phyloP scores from a whole-genome alignment of 1,284 basidiomycete genomes.

The Pascua guehoae region DNA sequence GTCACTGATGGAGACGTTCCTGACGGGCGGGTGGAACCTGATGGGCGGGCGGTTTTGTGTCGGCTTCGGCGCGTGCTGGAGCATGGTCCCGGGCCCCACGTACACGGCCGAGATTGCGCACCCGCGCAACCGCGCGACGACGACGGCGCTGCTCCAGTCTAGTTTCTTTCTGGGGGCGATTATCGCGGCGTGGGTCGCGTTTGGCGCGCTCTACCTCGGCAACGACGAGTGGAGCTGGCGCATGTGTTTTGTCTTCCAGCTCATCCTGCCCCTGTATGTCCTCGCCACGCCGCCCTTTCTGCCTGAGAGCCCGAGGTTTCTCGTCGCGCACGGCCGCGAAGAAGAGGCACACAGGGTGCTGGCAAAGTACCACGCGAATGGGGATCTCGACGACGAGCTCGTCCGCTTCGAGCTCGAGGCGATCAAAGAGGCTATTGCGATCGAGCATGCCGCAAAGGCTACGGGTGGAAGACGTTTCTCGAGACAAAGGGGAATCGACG shows the following conservation, averaged over 20 bases:
- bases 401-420: constrained; percentile 25
- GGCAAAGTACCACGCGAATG: constrained; percentile 33
- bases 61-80: constrained; percentile 7
- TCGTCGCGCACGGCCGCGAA: constrained; percentile 12
- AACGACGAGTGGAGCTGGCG: constrained; percentile 6
- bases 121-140: constrained; percentile 7
- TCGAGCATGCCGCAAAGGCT: constrained; percentile 52
- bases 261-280: constrained; percentile 2
- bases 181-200: constrained; percentile 18
- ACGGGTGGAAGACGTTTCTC: constrained; percentile 20
- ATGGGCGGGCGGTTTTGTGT: constrained; percentile 6
- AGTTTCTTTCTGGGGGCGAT: constrained; percentile 12
- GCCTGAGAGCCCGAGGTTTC: constrained; percentile 17
- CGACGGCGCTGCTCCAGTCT: constrained; percentile 8
- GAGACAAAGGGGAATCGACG: constrained; percentile 48
- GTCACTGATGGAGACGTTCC: constrained; percentile 5
- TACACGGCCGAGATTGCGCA: constrained; percentile 15
- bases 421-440: constrained; percentile 43
- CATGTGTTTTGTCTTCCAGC: constrained; percentile 24
- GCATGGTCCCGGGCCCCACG: background rate
- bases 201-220: constrained; percentile 15
- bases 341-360: constrained; percentile 34
- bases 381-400: constrained; percentile 21
- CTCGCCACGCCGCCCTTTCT: constrained; percentile 6
- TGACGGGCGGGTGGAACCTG: constrained; percentile 2